phyloP scores from a whole-genome alignment of 2,329 filamentous ascomycete genomes.

The Stylonectria norvegica region DNA sequence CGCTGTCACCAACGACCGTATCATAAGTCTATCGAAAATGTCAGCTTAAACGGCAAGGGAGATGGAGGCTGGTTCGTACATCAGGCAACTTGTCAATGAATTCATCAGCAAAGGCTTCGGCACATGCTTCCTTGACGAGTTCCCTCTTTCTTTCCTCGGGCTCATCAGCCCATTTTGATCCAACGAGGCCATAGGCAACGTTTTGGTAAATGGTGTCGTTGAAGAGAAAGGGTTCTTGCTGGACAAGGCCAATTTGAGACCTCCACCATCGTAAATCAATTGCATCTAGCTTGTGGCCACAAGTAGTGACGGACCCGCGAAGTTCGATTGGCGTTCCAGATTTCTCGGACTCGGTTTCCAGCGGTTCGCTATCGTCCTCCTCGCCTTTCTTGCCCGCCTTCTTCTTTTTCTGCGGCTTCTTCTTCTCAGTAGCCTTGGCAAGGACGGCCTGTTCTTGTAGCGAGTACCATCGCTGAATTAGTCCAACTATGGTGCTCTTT shows the following conservation, averaged over 20 bases:
- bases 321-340: slow-evolving; percentile 45
- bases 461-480: slow-evolving; percentile 71
- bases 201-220: slow-evolving; percentile 63
- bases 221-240: slow-evolving; percentile 67
- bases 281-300: slow-evolving; percentile 50
- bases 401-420: slow-evolving; percentile 43
- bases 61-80: slow-evolving; percentile 29
- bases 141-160: slow-evolving; percentile 53
- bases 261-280: slow-evolving; percentile 64
- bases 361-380: slow-evolving; percentile 26
- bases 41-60: slow-evolving; percentile 8
- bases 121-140: slow-evolving; percentile 61
- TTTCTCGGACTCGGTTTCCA: slow-evolving; percentile 34
- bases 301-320: slow-evolving; percentile 47
- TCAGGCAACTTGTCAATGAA: slow-evolving; percentile 63
- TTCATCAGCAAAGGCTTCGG: slow-evolving; percentile 66
- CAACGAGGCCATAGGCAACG: slow-evolving; percentile 56
- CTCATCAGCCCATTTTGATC: slow-evolving; percentile 51
- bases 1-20: slow-evolving; percentile 72
- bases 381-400: slow-evolving; percentile 36
- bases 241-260: slow-evolving; percentile 61
- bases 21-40: slow-evolving; percentile 55
- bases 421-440: slow-evolving; percentile 46
- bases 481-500: slow-evolving; percentile 70
- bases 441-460: slow-evolving; percentile 52